These are phyloP conservation scores for Calocybe cyanea DNA, from an alignment of 768 basidiomycete genomes.

Conservation along the genomic window DNA sequence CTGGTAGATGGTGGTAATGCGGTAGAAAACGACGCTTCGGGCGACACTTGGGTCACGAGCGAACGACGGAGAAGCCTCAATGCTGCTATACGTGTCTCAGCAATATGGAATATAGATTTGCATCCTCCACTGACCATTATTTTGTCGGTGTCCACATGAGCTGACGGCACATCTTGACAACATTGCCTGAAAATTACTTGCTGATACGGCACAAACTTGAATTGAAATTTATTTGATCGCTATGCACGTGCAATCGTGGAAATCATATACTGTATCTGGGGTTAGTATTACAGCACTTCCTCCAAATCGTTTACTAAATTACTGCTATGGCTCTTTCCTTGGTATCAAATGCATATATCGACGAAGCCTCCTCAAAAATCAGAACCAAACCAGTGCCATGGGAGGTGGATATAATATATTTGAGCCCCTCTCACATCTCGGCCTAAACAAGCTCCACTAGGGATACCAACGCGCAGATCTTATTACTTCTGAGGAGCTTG, in stretches of 20 bases:
- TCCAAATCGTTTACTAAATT: neutral
- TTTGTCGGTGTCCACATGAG: slow-evolving; percentile 27
- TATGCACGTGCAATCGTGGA: slow-evolving; percentile 14
- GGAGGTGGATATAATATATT: slow-evolving; percentile 60
- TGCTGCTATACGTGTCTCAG: slow-evolving; percentile 8
- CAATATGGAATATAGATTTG: neutral
- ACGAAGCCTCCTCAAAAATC: slow-evolving; percentile 85
- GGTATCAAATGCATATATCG: slow-evolving; percentile 79
- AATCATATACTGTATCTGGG: neutral
- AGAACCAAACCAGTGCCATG: slow-evolving; percentile 90
- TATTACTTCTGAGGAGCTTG: slow-evolving; percentile 82
- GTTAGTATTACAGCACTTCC: neutral
- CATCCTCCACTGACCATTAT: slow-evolving; percentile 21
- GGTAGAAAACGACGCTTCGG: slow-evolving; percentile 18
- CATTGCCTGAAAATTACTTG: slow-evolving; percentile 14
- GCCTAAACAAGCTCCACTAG: slow-evolving; percentile 36
- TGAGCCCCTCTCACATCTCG: neutral
- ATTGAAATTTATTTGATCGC: too few species aligned
- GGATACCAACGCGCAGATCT: slow-evolving; percentile 94
- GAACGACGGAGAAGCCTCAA: slow-evolving; percentile 27
- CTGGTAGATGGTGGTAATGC: slow-evolving; percentile 10
- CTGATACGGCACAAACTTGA: too few species aligned
- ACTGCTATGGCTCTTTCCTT: slow-evolving; percentile 66
- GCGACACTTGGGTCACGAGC: slow-evolving; percentile 40
- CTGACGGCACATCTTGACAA: slow-evolving; percentile 29